Conservation (phyloP, 2,329 filamentous ascomycete genomes). For the Hawksworthiomyces lignivorus region DNA sequence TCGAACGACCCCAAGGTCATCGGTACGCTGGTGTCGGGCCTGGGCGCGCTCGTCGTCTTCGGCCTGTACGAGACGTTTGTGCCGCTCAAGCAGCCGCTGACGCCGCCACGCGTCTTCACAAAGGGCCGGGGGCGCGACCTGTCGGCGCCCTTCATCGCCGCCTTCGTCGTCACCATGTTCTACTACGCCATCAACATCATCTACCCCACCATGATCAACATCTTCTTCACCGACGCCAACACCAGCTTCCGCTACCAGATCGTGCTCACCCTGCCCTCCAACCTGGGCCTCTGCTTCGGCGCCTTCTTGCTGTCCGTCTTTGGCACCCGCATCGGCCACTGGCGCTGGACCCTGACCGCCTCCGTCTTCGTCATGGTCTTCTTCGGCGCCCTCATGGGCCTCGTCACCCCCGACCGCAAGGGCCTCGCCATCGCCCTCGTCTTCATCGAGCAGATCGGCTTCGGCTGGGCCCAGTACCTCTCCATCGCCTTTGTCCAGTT, state of each 20-base stretch:
- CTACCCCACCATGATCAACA: constrained; percentile 39
- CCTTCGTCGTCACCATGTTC: constrained; percentile 42
- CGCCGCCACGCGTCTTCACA: constrained; percentile 37
- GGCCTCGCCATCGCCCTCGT: constrained; percentile 39
- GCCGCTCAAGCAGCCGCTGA: constrained; percentile 30
- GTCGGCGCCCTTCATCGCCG: constrained; percentile 36
- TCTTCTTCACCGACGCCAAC: constrained; percentile 31
- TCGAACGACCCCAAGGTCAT: constrained; percentile 30
- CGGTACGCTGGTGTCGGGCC: constrained; percentile 28
- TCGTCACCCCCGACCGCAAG: constrained; percentile 34
- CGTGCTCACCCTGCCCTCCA: constrained; percentile 34
- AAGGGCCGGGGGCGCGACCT: constrained; percentile 37
- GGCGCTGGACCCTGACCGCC: constrained; percentile 38
- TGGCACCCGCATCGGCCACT: constrained; percentile 34
- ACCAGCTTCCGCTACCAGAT: constrained; percentile 26
- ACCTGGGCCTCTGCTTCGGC: constrained; percentile 35
- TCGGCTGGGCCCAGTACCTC: constrained; percentile 39
- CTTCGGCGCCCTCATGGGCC: constrained; percentile 35
- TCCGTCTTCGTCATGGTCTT: constrained; percentile 38
- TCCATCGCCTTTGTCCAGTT: constrained; percentile 41
- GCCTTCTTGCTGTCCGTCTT: constrained; percentile 32
- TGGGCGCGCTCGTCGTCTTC: constrained; percentile 26
- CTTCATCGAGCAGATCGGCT: constrained; percentile 36
- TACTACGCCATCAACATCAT: constrained; percentile 41
- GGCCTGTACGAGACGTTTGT: constrained; percentile 32